Evolutionary conservation across 1,139 yeast species (phyloP), one percentile per base, ranked within the genome.

Genomic region (Lizanozyma gosingica): DNA sequence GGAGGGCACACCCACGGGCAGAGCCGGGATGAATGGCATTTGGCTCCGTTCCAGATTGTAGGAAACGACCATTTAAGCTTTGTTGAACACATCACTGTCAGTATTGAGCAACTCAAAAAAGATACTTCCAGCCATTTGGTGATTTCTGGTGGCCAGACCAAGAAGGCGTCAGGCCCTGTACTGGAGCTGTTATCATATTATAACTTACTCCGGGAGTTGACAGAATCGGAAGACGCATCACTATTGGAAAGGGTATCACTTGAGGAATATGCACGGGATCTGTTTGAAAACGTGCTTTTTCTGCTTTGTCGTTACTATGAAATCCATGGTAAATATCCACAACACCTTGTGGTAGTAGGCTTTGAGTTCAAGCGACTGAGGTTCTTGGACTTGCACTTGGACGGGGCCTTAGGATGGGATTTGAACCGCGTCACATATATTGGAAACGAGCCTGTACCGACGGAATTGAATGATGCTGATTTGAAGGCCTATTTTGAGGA

Each of bases 211-310:
- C 34, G 37, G 18, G 39, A 45, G 9, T 37, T 62, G 36, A 17
- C 15, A 11, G n/a, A 35, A 17, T 8, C 14, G 14, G n/a, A 11
- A 6, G 49, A 48, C 2, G 42, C 38, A 1, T 37, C 40, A 2
- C 34, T 56, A 2, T 40, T 50, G 3, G 45, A 53, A 11, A 54
- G 74, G 29, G 54, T 74, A 2, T 44, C 62, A 3, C 54, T 73
- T 2, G 95, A 86, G 53, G 87, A 81, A 48, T 82, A 62, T 56
- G 90, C 95, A 0, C 62, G 87, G 37, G 95, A 86, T 56, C 84
- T 94, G 1, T 82, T 81, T 55, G 95, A 86, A 54, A 86, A 86
- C 55, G 73, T 85, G 4, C 47, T 83, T 2, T 84, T 77, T 54
- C 77, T 83, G 49, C 49, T 85, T 2, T 69, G 77, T 38, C 62